Conservation (phyloP, 1,284 basidiomycete species). For the Takashimella koratensis region DNA sequence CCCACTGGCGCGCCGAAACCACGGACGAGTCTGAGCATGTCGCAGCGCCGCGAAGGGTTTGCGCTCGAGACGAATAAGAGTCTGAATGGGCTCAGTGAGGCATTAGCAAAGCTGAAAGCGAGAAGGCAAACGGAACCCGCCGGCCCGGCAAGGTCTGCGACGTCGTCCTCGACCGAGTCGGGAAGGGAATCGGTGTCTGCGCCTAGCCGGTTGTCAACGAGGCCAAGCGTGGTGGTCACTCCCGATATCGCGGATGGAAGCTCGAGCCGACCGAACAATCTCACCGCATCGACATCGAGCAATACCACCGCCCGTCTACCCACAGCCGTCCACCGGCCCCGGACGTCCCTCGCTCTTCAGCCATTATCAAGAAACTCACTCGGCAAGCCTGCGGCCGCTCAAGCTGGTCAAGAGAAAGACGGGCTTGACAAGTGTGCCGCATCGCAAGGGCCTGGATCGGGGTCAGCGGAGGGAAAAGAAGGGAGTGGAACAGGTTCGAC, state of each 20-base stretch:
- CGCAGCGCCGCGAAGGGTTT: slow-evolving; percentile 30
- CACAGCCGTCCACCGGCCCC: slow-evolving; percentile 19
- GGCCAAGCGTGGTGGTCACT: slow-evolving; percentile 1
- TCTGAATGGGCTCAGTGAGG: slow-evolving; percentile 37
- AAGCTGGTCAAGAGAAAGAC: not conserved
- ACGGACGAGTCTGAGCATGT: slow-evolving; percentile 13
- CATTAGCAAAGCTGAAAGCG: slow-evolving; percentile 38
- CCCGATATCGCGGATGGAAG: not conserved
- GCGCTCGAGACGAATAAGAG: slow-evolving; percentile 34
- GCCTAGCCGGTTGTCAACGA: not conserved
- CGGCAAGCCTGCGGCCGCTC: slow-evolving; percentile 1
- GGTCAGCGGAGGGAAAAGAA: too few relatives aligned
- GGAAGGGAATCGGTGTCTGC: not conserved
- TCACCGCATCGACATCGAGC: not conserved
- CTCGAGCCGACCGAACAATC: not conserved
- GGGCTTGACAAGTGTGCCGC: not conserved
- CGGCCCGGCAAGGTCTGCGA: not conserved
- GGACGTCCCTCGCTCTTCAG: slow-evolving; percentile 11
- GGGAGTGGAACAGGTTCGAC: slow-evolving; percentile 3
- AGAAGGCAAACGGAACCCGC: not conserved
- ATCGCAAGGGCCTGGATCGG: not conserved
- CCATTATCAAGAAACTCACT: slow-evolving; percentile 1
- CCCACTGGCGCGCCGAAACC: not conserved
- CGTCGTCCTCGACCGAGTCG: not conserved
- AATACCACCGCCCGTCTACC: not conserved